phyloP scores from a whole-genome alignment of 106 monocot species.

The Apostasia ramifera region DNA sequence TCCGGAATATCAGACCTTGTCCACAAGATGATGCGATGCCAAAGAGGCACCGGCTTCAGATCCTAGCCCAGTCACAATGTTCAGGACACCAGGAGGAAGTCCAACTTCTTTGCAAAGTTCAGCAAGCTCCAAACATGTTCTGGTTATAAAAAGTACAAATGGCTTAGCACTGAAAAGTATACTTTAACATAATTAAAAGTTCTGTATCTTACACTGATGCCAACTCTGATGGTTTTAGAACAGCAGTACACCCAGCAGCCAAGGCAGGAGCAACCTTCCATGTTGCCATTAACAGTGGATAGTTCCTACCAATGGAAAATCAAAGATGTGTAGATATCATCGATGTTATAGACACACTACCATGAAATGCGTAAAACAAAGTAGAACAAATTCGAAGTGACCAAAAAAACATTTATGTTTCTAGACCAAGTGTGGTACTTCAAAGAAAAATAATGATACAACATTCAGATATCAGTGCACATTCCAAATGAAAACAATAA shows the following conservation, averaged over 20 bases:
- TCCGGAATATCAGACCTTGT: conserved; percentile 53
- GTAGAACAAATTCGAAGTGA: background rate
- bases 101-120: conserved; percentile 82
- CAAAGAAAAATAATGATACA: too few relatives aligned
- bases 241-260: conserved; percentile 96
- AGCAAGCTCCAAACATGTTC: conserved; percentile 94
- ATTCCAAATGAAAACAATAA: too few relatives aligned
- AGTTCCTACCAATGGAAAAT: conserved; percentile 59
- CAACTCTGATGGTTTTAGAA: conserved; percentile 95
- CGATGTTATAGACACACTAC: background rate
- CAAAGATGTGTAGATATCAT: conserved; percentile 3
- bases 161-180: background rate
- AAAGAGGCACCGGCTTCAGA: conserved; percentile 92
- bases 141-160: conserved; percentile 16
- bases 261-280: conserved; percentile 99
- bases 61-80: conserved; percentile 89
- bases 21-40: conserved; percentile 81
- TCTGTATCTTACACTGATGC: conserved; percentile 62
- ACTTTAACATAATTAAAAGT: background rate
- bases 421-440: too few relatives aligned
- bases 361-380: background rate
- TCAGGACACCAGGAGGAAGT: conserved; percentile 89
- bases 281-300: conserved; percentile 94
- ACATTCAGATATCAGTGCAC: too few relatives aligned
- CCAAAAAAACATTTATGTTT: too few relatives aligned